phyloP scores from a whole-genome alignment of 352 stramenopile genomes.

The Elongisporangium undulatum region DNA sequence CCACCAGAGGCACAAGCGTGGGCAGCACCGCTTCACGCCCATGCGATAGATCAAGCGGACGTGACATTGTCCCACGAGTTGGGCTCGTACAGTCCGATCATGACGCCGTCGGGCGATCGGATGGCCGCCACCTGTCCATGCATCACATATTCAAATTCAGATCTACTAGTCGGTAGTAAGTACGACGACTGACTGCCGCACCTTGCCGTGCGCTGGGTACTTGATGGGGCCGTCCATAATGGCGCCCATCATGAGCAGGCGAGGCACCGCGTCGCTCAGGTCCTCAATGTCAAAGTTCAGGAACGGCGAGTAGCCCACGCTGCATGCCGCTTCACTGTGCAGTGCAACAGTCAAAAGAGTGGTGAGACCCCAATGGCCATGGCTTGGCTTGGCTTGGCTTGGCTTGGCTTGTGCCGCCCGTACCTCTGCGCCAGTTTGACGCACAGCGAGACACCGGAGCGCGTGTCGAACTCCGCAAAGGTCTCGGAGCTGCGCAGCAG shows the following conservation, averaged over 20 bases:
- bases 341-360: conserved; percentile 4
- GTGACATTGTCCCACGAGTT: conserved; percentile 87
- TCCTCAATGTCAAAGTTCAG: conserved; percentile 91
- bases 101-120: conserved; percentile 87
- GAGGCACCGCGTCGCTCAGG: conserved; percentile 81
- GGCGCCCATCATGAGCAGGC: conserved; percentile 81
- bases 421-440: conserved; percentile 81
- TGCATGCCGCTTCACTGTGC: conserved; percentile 68
- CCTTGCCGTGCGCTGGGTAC: conserved; percentile 88
- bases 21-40: conserved; percentile 7
- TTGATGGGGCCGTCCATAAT: conserved; percentile 92
- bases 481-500: conserved; percentile 74
- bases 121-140: conserved; percentile 69
- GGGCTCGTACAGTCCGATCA: conserved; percentile 91
- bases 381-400: neutral
- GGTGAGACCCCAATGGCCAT: conserved; percentile 1
- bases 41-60: conserved; percentile 34
- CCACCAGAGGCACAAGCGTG: conserved; percentile 4
- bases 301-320: conserved; percentile 86
- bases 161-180: neutral
- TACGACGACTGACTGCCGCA: conserved; percentile 7
- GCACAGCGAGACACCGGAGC: conserved; percentile 59
- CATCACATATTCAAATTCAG: conserved; percentile 1
- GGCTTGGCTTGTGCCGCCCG: neutral
- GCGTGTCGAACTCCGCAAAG: conserved; percentile 78